phyloP scores from a whole-genome alignment of 2,329 filamentous ascomycete genomes.

The Elsinoe australis region DNA sequence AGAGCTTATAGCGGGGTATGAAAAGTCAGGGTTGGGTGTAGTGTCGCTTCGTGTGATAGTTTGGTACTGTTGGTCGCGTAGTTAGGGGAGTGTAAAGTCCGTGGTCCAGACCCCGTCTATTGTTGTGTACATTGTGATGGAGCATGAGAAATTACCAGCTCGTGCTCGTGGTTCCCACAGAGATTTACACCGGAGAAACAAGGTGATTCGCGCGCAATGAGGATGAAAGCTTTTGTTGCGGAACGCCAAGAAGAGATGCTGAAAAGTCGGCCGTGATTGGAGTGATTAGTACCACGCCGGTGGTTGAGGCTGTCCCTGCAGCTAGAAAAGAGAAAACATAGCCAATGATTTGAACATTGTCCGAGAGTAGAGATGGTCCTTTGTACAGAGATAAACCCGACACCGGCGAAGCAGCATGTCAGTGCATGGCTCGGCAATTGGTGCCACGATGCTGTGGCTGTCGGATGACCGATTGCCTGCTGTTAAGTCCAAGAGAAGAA shows the following conservation, averaged over 20 bases:
- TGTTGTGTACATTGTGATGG: background rate
- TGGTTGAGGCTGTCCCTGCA: no score
- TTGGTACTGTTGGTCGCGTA: background rate
- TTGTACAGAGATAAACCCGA: no score
- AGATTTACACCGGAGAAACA: slow-evolving; percentile 8
- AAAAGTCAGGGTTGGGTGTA: no score
- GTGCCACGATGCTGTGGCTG: no score
- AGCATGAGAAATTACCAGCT: slow-evolving; percentile 1
- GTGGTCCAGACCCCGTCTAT: slow-evolving; percentile 10
- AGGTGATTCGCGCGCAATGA: background rate
- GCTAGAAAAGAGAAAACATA: no score
- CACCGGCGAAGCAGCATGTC: no score
- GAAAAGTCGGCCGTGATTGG: background rate
- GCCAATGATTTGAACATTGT: no score
- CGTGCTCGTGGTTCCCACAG: background rate
- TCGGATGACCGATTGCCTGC: no score
- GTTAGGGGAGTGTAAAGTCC: slow-evolving; percentile 4
- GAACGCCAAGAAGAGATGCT: slow-evolving; percentile 6
- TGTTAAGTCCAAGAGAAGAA: no score
- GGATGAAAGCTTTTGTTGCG: background rate
- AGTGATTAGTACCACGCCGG: background rate
- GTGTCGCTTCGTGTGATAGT: slow-evolving; percentile 2
- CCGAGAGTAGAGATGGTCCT: background rate
- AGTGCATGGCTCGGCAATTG: no score
- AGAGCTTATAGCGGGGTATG: background rate